phyloP scores from a whole-genome alignment of 2,329 filamentous ascomycete genomes.

The Paraphoma sp. region DNA sequence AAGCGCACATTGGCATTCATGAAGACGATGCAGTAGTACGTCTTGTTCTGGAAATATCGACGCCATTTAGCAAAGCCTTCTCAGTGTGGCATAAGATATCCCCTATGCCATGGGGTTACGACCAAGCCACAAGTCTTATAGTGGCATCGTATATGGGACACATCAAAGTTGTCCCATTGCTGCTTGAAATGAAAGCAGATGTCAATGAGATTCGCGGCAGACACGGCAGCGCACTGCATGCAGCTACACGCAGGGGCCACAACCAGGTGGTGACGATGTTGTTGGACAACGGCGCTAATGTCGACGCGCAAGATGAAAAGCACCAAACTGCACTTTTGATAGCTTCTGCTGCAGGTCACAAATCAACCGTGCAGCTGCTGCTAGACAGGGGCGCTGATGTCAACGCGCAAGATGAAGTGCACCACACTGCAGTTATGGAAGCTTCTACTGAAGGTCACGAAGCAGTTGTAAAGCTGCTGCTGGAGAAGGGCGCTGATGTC shows the following conservation, averaged over 20 bases:
- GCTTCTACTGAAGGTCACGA: no score
- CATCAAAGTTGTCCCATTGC: neutral
- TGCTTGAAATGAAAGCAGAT: neutral
- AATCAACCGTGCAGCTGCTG: no score
- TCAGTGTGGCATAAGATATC: slow-evolving; percentile 11
- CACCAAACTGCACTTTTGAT: no score
- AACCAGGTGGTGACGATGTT: neutral
- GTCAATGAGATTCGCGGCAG: neutral
- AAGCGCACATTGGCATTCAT: slow-evolving; percentile 10
- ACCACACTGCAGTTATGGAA: no score
- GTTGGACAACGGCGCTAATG: neutral
- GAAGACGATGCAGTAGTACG: slow-evolving; percentile 7
- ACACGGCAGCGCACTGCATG: slow-evolving; percentile 3
- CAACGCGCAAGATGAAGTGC: no score
- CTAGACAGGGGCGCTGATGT: no score
- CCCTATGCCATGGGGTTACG: no score
- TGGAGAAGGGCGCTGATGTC: no score
- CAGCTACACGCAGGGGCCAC: neutral
- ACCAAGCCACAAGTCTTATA: neutral
- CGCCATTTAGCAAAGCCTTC: slow-evolving; percentile 9
- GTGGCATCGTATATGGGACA: slow-evolving; percentile 1
- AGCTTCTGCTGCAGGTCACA: no score
- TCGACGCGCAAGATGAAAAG: no score
- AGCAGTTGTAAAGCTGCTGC: no score
- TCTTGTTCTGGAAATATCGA: slow-evolving; percentile 5